Evolutionary conservation across 768 basidiomycete species (phyloP), one percentile per base, ranked within the genome.

Genomic region (Tylopilus balloui): DNA sequence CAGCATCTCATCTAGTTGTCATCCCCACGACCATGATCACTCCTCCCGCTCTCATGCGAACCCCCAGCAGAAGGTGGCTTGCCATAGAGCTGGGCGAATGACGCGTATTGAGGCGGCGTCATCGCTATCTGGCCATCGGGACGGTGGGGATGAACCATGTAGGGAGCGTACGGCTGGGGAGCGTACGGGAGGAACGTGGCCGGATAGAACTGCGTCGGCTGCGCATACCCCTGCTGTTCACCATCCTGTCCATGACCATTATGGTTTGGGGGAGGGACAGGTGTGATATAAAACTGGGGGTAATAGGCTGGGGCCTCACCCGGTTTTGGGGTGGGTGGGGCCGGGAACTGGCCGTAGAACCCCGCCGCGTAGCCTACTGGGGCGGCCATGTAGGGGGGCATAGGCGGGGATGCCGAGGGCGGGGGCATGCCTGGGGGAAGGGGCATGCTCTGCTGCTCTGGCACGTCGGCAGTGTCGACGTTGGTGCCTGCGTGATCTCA

Each of bases 401-500:
- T 71, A 38, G 73, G 73, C 43, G 79, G 75, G 50, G 78, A 73
- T 48, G 71, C 70, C 55, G 69, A 69, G 50, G 69, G 65, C 48
- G 75, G 70, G 40, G 69, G 60, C 61, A 69, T 67, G 57, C 70
- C 71, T 56, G 70, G 72, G 39, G 75, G 62, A 55, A 75, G 67
- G 59, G 72, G 54, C 56, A 75, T 62, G 58, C 69, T 69, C 52
- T 71, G 70, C 50, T 73, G 71, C 58, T 70, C 68, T 44, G 74
- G 71, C 60, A 57, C 65, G 71, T 76, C 75, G 63, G 57, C 57
- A 52, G 58, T 51, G 54, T 79, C 78, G 66, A 73, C 70, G 69
- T 55, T 76, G 74, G 62, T 76, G 72, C 75, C 77, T 78, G 78
- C 75, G 74, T 73, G 79, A 79, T 69, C 78, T 78, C 69, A 71